Evolutionary conservation across 352 stramenopile genomes (phyloP).

Genomic region (Pythium volutum): DNA sequence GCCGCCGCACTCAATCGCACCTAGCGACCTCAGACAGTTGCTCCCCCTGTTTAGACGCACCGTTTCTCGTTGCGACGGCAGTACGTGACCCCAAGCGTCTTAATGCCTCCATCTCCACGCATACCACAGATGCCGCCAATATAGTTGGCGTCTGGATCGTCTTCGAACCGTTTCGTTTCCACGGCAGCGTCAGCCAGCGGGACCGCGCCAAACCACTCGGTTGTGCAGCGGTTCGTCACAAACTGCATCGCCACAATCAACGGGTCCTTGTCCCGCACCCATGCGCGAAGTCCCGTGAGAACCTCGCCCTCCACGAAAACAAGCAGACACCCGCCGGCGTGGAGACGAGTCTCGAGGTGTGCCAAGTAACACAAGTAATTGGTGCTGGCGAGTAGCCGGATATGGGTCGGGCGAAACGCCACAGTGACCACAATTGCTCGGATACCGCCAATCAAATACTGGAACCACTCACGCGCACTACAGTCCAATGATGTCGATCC

Average conservation of each 20-base stretch:
- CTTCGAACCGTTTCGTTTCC: background rate
- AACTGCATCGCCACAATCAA: constrained; percentile 3
- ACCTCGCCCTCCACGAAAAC: background rate
- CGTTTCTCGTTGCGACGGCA: too few species aligned
- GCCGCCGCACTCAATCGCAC: too few species aligned
- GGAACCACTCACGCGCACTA: background rate
- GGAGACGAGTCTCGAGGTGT: background rate
- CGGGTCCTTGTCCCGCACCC: background rate
- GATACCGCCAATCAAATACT: background rate
- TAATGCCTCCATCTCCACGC: background rate
- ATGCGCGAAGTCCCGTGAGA: background rate
- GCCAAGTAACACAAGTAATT: background rate
- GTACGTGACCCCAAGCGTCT: background rate
- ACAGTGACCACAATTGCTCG: background rate
- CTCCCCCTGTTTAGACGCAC: too few species aligned
- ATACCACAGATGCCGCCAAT: background rate
- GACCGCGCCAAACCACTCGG: background rate
- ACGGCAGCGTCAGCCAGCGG: background rate
- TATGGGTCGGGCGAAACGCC: background rate
- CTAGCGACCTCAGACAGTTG: too few species aligned
- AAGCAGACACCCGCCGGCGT: background rate
- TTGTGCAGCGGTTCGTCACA: background rate
- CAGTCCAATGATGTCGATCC: background rate
- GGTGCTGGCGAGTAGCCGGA: background rate
- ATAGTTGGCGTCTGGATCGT: background rate